Evolutionary conservation across 208 protist genomes (phyloP).

Genomic region (Trypanosoma rangeli): DNA sequence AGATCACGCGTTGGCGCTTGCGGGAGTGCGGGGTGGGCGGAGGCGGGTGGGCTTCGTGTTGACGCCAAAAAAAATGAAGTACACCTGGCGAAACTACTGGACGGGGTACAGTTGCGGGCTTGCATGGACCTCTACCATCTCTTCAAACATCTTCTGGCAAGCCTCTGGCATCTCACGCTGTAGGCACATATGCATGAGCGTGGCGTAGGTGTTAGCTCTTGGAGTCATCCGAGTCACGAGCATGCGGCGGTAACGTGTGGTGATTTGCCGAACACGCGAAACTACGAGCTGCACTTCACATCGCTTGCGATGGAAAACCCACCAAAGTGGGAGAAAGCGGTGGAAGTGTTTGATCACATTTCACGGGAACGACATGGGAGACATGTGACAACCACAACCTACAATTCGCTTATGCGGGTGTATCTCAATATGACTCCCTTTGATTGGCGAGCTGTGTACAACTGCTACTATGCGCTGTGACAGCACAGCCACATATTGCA

Average conservation of each 20-base stretch:
- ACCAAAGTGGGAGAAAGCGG: slow-evolving; percentile 79
- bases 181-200: slow-evolving; percentile 66
- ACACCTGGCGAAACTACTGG: slow-evolving; percentile 54
- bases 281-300: slow-evolving; percentile 81
- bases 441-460: slow-evolving; percentile 90
- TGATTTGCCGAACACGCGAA: slow-evolving; percentile 43
- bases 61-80: slow-evolving; percentile 69
- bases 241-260: slow-evolving; percentile 72
- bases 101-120: slow-evolving; percentile 68
- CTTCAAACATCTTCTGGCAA: slow-evolving; percentile 56
- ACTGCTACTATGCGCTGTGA: slow-evolving; percentile 87
- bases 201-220: slow-evolving; percentile 82
- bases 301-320: slow-evolving; percentile 65
- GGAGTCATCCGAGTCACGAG: slow-evolving; percentile 54
- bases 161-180: too few species aligned
- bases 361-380: slow-evolving; percentile 39
- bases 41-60: slow-evolving; percentile 51
- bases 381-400: slow-evolving; percentile 57
- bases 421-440: slow-evolving; percentile 89
- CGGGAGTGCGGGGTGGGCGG: slow-evolving; percentile 69
- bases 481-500: slow-evolving; percentile 50
- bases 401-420: slow-evolving; percentile 86
- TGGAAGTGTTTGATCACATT: slow-evolving; percentile 84
- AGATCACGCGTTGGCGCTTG: slow-evolving; percentile 54
- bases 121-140: slow-evolving; percentile 76